phyloP scores from a whole-genome alignment of 1,139 yeast species.

The Diutina catenulata region DNA sequence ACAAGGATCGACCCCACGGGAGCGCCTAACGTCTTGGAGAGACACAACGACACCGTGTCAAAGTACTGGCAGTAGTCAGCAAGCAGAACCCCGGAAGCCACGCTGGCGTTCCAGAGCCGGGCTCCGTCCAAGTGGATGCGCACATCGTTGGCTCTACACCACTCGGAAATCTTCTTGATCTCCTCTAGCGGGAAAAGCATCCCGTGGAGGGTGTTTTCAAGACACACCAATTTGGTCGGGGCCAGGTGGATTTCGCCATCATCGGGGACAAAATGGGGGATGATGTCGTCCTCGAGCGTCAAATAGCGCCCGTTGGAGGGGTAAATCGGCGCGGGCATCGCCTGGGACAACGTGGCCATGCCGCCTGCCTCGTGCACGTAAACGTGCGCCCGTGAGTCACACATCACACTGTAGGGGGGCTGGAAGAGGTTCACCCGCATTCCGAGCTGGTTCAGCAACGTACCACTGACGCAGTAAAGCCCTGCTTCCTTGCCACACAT shows the following conservation, averaged over 20 bases:
- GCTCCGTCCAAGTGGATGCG: constrained; percentile 36
- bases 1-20: constrained; percentile 36
- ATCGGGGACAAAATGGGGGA: constrained; percentile 30
- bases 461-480: constrained; percentile 33
- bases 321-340: constrained; percentile 28
- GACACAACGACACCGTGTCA: constrained; percentile 34
- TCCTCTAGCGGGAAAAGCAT: constrained; percentile 32
- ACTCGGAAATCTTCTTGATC: constrained; percentile 24
- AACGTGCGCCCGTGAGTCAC: constrained; percentile 31
- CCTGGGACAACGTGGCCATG: constrained; percentile 32
- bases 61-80: constrained; percentile 28
- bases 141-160: constrained; percentile 23
- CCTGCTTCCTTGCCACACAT: constrained; percentile 32
- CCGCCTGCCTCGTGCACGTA: constrained; percentile 35
- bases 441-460: constrained; percentile 34
- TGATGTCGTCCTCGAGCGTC: constrained; percentile 27
- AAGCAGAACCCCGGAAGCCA: constrained; percentile 26
- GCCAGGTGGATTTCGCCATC: constrained; percentile 37
- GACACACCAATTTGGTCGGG: constrained; percentile 34
- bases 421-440: constrained; percentile 28
- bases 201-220: constrained; percentile 37
- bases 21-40: constrained; percentile 35
- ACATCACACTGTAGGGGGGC: constrained; percentile 33
- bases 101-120: constrained; percentile 35
- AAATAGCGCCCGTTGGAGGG: constrained; percentile 28